A percentile compares a stretch with the other conserved stretches of the same genome.
Conservation (phyloP, 2,329 filamentous ascomycete genomes). For the Stachybotrys echinatus region DNA sequence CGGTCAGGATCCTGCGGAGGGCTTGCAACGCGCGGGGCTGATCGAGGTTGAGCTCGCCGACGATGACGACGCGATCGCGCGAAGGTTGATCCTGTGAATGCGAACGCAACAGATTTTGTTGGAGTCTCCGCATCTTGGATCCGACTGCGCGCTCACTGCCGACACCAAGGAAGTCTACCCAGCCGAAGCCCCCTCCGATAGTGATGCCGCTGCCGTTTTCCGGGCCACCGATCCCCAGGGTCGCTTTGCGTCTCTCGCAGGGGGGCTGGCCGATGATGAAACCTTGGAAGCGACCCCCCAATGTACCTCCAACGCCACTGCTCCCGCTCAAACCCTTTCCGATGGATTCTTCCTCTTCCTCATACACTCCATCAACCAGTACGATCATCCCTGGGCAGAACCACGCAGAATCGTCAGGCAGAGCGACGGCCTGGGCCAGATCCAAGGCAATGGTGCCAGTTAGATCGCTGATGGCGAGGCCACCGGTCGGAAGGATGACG, state of each 20-base stretch:
- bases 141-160: slow-evolving; percentile 85
- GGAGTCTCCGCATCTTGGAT: slow-evolving; percentile 74
- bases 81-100: slow-evolving; percentile 27
- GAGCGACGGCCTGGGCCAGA: slow-evolving; percentile 70
- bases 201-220: slow-evolving; percentile 55
- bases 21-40: slow-evolving; percentile 76
- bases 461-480: slow-evolving; percentile 76
- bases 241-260: slow-evolving; percentile 75
- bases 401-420: slow-evolving; percentile 84
- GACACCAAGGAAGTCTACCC: slow-evolving; percentile 92
- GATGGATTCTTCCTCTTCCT: slow-evolving; percentile 75
- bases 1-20: slow-evolving; percentile 69
- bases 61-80: slow-evolving; percentile 60
- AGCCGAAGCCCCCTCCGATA: slow-evolving; percentile 81
- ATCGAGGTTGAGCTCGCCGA: slow-evolving; percentile 85
- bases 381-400: slow-evolving; percentile 96
- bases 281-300: slow-evolving; percentile 86
- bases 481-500: slow-evolving; percentile 73
- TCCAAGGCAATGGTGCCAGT: slow-evolving; percentile 86
- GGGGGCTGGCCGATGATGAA: slow-evolving; percentile 91
- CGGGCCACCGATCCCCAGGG: slow-evolving; percentile 63
- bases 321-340: slow-evolving; percentile 69
- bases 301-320: slow-evolving; percentile 79
- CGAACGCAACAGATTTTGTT: slow-evolving; percentile 58
- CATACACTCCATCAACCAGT: slow-evolving; percentile 90